These are phyloP conservation scores for Cucumis hystrix DNA, from an alignment of 306 rosid genomes.

Conservation along the genomic window DNA sequence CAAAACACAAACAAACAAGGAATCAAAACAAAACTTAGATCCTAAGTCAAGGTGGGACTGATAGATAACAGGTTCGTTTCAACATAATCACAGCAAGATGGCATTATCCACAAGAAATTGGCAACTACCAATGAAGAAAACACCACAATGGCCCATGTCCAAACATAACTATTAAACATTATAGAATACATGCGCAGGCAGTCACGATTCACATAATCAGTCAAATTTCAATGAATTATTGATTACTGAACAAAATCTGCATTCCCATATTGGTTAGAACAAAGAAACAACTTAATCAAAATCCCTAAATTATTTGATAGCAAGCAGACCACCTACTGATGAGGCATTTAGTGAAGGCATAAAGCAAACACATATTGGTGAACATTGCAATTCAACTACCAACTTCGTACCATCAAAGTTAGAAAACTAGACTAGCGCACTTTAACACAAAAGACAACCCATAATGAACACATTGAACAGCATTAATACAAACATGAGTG, in stretches of 20 bases:
- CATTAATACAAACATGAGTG: not conserved
- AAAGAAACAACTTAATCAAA: not conserved
- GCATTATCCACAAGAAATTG: not conserved
- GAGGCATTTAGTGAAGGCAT: not conserved
- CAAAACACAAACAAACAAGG: not conserved
- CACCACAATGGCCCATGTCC: not conserved
- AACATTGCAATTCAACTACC: not conserved
- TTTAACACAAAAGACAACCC: not conserved
- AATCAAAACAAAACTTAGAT: not conserved
- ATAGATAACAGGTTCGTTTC: not conserved
- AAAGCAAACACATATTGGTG: not conserved
- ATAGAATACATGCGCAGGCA: not conserved
- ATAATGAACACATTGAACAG: not conserved
- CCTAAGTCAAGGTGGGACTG: not conserved
- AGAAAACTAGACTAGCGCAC: not conserved
- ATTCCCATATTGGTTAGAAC: not conserved
- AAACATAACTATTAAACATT: not conserved
- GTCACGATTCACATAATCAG: not conserved
- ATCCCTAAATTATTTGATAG: not conserved
- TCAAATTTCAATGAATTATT: not conserved
- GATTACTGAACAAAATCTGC: not conserved
- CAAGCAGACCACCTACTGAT: not conserved
- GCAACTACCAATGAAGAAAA: not conserved
- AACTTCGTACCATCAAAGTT: not conserved
- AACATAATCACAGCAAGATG: not conserved